phyloP scores from a whole-genome alignment of 768 basidiomycete genomes.

The Thelephora aurantiotincta region DNA sequence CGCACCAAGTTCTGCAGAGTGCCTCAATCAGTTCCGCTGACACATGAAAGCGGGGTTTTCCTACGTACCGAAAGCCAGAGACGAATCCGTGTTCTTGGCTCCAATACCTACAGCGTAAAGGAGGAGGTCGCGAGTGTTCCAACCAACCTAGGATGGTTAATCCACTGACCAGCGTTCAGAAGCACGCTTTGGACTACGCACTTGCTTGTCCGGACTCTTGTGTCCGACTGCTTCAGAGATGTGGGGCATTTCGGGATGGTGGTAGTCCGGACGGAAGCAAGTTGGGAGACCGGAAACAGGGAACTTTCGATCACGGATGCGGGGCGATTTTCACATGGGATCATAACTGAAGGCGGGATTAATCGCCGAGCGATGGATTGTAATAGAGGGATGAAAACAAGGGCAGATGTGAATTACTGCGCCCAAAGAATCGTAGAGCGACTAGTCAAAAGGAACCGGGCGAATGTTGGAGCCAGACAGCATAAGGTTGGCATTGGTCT shows the following conservation, averaged over 20 bases:
- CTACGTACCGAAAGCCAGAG: constrained; percentile 54
- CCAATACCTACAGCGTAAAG: constrained; percentile 73
- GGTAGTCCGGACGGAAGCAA: background rate
- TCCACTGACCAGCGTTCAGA: background rate
- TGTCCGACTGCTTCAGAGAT: constrained; percentile 56
- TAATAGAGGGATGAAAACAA: too few relatives aligned
- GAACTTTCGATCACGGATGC: too few relatives aligned
- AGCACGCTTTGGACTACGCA: constrained; percentile 17
- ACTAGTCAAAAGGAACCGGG: constrained; percentile 69
- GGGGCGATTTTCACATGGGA: too few relatives aligned
- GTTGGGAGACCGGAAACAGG: too few relatives aligned
- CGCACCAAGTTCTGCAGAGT: constrained; percentile 35
- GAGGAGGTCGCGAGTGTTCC: constrained; percentile 77
- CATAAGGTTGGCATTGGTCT: constrained; percentile 21
- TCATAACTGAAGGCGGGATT: too few relatives aligned
- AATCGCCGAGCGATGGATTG: too few relatives aligned
- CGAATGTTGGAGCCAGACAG: constrained; percentile 51
- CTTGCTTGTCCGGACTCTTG: constrained; percentile 35
- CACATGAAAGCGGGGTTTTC: background rate
- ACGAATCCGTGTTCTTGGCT: constrained; percentile 59
- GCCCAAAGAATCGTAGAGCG: too few relatives aligned
- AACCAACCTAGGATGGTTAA: constrained; percentile 42
- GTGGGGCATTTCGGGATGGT: constrained; percentile 17
- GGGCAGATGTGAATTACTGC: too few relatives aligned
- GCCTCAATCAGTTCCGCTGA: background rate